Conservation (phyloP, 2,329 filamentous ascomycete species). For the Colletotrichum noveboracense region DNA sequence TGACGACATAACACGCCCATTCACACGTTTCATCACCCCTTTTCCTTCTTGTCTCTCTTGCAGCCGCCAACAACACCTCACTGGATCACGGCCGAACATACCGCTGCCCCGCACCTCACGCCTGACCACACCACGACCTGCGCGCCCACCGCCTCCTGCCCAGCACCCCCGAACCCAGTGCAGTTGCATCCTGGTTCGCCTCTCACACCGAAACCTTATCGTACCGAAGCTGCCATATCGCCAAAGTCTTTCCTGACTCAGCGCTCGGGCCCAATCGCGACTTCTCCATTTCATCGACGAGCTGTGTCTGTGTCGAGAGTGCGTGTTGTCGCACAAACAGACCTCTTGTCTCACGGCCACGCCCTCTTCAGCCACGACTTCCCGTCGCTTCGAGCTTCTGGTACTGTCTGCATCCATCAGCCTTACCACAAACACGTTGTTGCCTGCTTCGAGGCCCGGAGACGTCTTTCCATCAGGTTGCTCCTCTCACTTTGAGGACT, state of each 20-base stretch:
- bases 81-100: neutral
- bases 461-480: neutral
- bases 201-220: constrained; percentile 17
- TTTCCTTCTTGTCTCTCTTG: neutral
- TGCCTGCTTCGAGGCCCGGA: neutral
- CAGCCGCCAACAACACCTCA: neutral
- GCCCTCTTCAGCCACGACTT: neutral
- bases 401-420: neutral
- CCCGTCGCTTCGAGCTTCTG: neutral
- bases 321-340: neutral
- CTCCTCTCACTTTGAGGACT: neutral
- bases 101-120: constrained; percentile 6
- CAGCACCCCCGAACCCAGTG: neutral
- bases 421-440: neutral
- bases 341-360: neutral
- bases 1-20: neutral
- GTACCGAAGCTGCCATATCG: neutral
- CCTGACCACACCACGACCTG: neutral
- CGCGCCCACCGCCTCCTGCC: neutral
- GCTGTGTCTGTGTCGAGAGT: neutral
- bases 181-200: neutral
- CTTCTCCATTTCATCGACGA: neutral
- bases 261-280: neutral
- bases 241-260: constrained; percentile 7
- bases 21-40: neutral